Base-by-base conservation (phyloP, 371 early-diverging fungal species). In the Mortierella polycephala region DNA sequence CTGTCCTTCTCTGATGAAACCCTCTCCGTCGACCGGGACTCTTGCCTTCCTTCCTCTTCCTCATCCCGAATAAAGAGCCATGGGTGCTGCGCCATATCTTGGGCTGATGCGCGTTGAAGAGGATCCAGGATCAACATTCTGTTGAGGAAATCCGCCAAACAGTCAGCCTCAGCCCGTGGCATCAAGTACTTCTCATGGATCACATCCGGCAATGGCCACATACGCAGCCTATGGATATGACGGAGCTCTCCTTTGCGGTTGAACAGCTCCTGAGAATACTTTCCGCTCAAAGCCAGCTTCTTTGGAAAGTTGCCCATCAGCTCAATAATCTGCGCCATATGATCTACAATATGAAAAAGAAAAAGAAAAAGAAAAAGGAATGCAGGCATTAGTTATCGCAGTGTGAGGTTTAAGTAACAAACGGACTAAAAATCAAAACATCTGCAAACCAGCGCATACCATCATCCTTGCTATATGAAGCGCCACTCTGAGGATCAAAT, bases 301-400 rank as follows among this genome's bases (percentile, higher is more conserved):
- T 87, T 91, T 1, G 94, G 93, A 76, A 97, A 91, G 9, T 85
- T 86, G 10, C 97, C 98, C 54, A 98, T 82, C 10, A 97, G 86
- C 82, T 98, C 99, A 21, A 95, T 90, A 44, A 98, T 97, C 81
- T 97, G 99, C 0, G 98, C 99, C 55, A 98, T 81, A 75, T 98
- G 99, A 83, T 98, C 98, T 93, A 81, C 37, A 20, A 30, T 21
- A 21, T 14, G 21, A 46, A 30, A 8, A 60, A 23, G 53, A 2
- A 21, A 37, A 40, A 54, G 5, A 10, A 53, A 11, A 23, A 49
- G 42, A 12, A 13, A n/a, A 53, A 41, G n/a, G 41, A 57, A 8
- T 49, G 18, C 0, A 7, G 7, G 12, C 20, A 47, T 64, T 46
- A 39, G 47, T 42, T 42, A 45, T 13, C 52, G 21, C 14, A 57